Base-by-base conservation (phyloP, 441 rosid species). In the Syzygium syzygioides region DNA sequence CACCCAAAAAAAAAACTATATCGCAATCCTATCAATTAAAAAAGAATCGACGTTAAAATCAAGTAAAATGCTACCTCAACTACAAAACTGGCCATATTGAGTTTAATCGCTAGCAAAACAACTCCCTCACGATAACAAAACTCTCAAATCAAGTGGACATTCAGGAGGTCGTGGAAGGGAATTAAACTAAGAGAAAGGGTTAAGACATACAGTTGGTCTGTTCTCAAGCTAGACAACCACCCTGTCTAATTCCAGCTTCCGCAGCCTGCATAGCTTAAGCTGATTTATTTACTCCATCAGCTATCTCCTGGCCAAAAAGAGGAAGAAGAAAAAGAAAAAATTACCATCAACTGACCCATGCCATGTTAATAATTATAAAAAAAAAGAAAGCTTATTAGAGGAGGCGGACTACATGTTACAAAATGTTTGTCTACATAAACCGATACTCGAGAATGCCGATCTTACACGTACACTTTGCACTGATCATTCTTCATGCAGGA, bases 221-320 rank as follows among this genome's bases (percentile, higher is more conserved):
- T 7, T 97, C 94, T 85, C 91, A 98, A 90, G 99, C 98, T 85
- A 93, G 91, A 10, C 97, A 54, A 89, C 99, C 98, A 30, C 97
- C 94, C 91, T 94, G 96, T 83, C 94, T 94, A 86, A 96, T 94
- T 90, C 99, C 98, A 86, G 97, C 97, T 94, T 96, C 98, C n/a
- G 99, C 98, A 85, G 97, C 97, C 90, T 95, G 96, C 86, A 97
- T 97, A 79, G 92, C 98, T 94, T 96, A 92, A 84, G 99, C 94
- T 88, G 99, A 98, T 94, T 97, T 98, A 90, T 95, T 93, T 88
- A 96, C 94, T 85, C 99, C 99, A 86, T 96, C 98, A 68, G 94
- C 88, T 91, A 97, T 94, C 90, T 97, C 99, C 89, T 96, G 98
- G 94, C 99, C 97, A 91, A 68, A 76, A 55, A 34, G n/a, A 54